Evolutionary conservation across 257 asterid species (phyloP).

Genomic region (Ilex asprella): DNA sequence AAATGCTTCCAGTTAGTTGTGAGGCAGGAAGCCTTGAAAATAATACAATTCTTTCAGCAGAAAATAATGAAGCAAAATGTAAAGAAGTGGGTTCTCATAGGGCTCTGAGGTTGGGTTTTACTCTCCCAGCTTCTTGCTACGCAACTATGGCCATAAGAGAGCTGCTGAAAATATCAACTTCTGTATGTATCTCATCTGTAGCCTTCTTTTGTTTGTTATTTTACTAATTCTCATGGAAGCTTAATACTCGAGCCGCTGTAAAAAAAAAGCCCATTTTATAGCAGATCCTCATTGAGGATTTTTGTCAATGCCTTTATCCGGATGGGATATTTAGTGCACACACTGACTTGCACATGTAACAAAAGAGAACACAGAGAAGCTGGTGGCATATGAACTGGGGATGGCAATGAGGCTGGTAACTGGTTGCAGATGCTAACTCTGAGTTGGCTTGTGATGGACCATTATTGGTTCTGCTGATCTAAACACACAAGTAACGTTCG

Average conservation of each 20-base stretch:
- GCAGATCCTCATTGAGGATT: no score
- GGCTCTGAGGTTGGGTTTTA: constrained; percentile 87
- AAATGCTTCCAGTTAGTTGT: constrained; percentile 15
- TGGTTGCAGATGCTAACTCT: no score
- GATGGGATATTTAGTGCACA: no score
- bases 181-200: constrained; percentile 44
- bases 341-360: no score
- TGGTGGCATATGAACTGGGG: no score
- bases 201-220: not conserved
- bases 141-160: constrained; percentile 99
- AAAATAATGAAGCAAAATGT: constrained; percentile 11
- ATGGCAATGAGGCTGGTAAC: no score
- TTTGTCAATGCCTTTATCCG: no score
- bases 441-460: no score
- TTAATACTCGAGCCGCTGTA: not conserved
- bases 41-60: constrained; percentile 3
- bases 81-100: constrained; percentile 32
- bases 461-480: no score
- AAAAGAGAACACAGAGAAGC: no score
- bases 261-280: not conserved
- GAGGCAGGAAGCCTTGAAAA: not conserved
- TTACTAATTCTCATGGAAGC: constrained; percentile 1
- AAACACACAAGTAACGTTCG: no score
- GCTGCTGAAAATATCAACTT: constrained; percentile 86
- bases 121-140: constrained; percentile 86